Evolutionary conservation across 2,329 filamentous ascomycete species (phyloP).

Genomic region (Leptoxyphium fumago): DNA sequence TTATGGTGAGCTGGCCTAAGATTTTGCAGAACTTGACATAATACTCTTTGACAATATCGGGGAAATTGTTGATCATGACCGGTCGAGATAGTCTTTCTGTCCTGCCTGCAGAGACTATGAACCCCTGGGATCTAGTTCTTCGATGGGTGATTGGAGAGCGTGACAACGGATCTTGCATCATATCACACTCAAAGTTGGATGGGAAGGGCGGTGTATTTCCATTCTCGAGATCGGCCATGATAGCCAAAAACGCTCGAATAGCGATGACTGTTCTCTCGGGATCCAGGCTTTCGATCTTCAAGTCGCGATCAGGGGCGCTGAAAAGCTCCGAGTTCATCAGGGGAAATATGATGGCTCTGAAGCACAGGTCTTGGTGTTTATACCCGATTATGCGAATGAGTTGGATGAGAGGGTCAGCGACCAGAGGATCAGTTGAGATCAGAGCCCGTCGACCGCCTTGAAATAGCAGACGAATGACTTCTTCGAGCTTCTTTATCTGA

Average conservation of each 20-base stretch:
- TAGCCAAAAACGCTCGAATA: slow-evolving; percentile 81
- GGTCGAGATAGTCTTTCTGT: slow-evolving; percentile 54
- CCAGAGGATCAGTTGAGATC: slow-evolving; percentile 66
- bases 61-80: slow-evolving; percentile 47
- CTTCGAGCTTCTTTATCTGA: slow-evolving; percentile 69
- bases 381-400: slow-evolving; percentile 89
- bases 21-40: slow-evolving; percentile 91
- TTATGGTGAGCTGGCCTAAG: slow-evolving; percentile 83
- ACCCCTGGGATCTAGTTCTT: slow-evolving; percentile 21
- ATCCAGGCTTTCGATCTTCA: slow-evolving; percentile 83
- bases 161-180: slow-evolving; percentile 25
- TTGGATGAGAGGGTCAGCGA: slow-evolving; percentile 81
- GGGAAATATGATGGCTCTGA: slow-evolving; percentile 84
- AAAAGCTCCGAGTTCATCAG: slow-evolving; percentile 89
- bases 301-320: slow-evolving; percentile 43
- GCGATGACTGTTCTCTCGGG: slow-evolving; percentile 96
- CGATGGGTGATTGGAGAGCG: slow-evolving; percentile 21
- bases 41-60: slow-evolving; percentile 66
- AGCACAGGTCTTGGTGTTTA: slow-evolving; percentile 86
- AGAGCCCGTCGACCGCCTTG: slow-evolving; percentile 68
- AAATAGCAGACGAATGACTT: slow-evolving; percentile 72
- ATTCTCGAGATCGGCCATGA: slow-evolving; percentile 86
- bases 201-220: slow-evolving; percentile 78
- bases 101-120: slow-evolving; percentile 26
- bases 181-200: slow-evolving; percentile 40